Conservation (phyloP, 306 rosid genomes). For the Ceratonia siliqua region DNA sequence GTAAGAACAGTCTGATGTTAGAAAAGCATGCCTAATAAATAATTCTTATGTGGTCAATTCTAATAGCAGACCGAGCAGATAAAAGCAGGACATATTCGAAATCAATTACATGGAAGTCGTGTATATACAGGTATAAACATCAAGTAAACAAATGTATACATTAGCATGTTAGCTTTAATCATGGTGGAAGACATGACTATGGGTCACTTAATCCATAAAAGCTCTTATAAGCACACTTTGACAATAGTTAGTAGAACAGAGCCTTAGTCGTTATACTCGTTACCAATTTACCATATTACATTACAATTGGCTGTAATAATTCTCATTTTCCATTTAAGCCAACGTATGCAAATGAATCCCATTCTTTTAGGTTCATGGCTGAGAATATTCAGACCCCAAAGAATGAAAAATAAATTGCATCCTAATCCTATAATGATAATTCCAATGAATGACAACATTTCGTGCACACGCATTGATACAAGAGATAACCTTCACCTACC, state of each 20-base stretch:
- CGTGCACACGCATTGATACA: background rate
- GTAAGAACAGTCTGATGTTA: background rate
- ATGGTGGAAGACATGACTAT: background rate
- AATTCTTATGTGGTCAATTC: slow-evolving; percentile 20
- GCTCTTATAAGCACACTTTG: background rate
- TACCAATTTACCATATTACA: background rate
- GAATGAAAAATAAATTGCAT: background rate
- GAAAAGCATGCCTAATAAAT: background rate
- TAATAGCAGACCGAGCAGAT: background rate
- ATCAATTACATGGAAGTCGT: background rate
- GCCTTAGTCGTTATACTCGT: slow-evolving; percentile 3
- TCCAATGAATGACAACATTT: background rate
- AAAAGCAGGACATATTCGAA: too few relatives aligned
- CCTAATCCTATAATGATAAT: slow-evolving; percentile 1
- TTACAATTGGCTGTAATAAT: slow-evolving; percentile 11
- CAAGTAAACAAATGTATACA: background rate
- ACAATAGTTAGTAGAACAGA: slow-evolving; percentile 5
- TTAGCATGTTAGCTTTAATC: background rate
- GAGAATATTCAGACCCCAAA: background rate
- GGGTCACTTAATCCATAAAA: background rate
- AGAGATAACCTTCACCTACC: background rate
- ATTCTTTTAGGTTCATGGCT: background rate
- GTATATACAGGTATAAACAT: background rate
- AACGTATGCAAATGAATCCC: slow-evolving; percentile 1
- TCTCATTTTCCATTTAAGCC: slow-evolving; percentile 6